phyloP scores from a whole-genome alignment of 208 protist species.

The Acanthamoeba sp. region DNA sequence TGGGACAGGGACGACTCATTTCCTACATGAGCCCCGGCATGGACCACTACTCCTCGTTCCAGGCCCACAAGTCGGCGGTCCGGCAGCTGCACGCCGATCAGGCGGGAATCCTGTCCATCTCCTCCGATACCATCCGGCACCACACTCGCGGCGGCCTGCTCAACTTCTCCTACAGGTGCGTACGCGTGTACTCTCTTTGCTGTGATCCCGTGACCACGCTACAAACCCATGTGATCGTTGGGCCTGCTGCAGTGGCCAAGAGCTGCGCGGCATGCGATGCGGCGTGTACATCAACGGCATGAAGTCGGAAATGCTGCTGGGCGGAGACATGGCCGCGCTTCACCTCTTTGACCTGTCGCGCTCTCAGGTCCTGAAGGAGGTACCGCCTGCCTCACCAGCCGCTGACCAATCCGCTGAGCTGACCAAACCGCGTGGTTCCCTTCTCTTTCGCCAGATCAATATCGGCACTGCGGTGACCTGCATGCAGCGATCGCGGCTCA shows the following conservation, averaged over 20 bases:
- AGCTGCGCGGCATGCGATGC: conserved; percentile 42
- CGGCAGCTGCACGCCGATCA: conserved; percentile 45
- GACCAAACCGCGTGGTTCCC: neutral
- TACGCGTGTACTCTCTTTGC: neutral
- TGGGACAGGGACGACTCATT: neutral
- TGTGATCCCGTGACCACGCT: neutral
- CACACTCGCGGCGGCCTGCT: conserved; percentile 24
- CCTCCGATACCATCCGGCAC: conserved; percentile 33
- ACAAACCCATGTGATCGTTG: neutral
- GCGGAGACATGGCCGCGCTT: neutral
- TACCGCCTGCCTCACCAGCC: neutral
- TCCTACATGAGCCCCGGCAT: conserved; percentile 25
- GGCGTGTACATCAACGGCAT: conserved; percentile 19
- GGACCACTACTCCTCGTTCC: conserved; percentile 39
- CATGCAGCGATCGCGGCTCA: conserved; percentile 31
- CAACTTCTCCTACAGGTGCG: conserved; percentile 48
- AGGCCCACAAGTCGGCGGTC: conserved; percentile 26
- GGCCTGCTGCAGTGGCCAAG: neutral
- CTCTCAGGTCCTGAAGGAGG: conserved; percentile 16
- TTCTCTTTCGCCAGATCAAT: neutral
- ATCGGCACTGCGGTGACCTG: conserved; percentile 34
- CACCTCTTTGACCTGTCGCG: conserved; percentile 35
- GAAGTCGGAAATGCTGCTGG: conserved; percentile 49
- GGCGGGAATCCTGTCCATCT: conserved; percentile 41
- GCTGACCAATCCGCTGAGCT: too few species aligned